Percentiles rank a stretch among this genome's conserved stretches.
phyloP scores from a whole-genome alignment of 768 basidiomycete species.

The Rhodotorula graminis region DNA sequence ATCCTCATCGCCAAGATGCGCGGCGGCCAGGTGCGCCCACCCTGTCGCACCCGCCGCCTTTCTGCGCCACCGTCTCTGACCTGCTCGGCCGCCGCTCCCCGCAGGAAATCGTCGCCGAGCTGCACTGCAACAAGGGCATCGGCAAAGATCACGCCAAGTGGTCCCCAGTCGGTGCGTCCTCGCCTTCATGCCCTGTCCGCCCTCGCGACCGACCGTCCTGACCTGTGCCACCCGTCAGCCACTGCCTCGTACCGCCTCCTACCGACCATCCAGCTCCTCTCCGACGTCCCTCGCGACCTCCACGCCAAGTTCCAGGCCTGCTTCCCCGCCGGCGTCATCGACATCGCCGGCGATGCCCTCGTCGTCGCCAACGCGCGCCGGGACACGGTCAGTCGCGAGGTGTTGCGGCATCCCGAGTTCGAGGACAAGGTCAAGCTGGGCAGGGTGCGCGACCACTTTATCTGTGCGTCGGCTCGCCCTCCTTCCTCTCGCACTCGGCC shows the following conservation, averaged over 20 bases:
- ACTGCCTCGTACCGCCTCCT: slow-evolving; percentile 92
- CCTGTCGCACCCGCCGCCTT: too few relatives aligned
- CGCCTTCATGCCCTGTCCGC: too few relatives aligned
- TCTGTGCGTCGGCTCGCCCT: slow-evolving; percentile 83
- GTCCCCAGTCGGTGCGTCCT: slow-evolving; percentile 72
- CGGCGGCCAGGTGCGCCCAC: slow-evolving; percentile 65
- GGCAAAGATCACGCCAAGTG: slow-evolving; percentile 97
- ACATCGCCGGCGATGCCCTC: slow-evolving; percentile 48
- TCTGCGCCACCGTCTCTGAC: too few relatives aligned
- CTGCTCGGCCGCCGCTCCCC: too few relatives aligned
- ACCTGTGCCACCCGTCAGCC: slow-evolving; percentile 52
- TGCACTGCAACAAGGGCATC: slow-evolving; percentile 86
- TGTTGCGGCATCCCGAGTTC: slow-evolving; percentile 86
- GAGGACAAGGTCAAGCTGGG: slow-evolving; percentile 73
- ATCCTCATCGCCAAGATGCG: slow-evolving; percentile 87
- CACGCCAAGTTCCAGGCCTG: slow-evolving; percentile 78
- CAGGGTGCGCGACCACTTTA: slow-evolving; percentile 83
- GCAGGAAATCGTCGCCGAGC: slow-evolving; percentile 65
- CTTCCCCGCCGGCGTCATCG: slow-evolving; percentile 63
- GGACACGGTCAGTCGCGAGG: slow-evolving; percentile 88
- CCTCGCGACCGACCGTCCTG: too few relatives aligned
- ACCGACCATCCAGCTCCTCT: slow-evolving; percentile 67
- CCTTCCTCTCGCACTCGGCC: too few relatives aligned
- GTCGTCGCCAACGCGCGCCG: slow-evolving; percentile 60
- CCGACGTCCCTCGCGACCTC: slow-evolving; percentile 70